Percentiles rank a stretch among this genome's conserved stretches.
These are phyloP conservation scores for Dioscorea alata DNA, from an alignment of 106 monocot species.

Conservation along the genomic window DNA sequence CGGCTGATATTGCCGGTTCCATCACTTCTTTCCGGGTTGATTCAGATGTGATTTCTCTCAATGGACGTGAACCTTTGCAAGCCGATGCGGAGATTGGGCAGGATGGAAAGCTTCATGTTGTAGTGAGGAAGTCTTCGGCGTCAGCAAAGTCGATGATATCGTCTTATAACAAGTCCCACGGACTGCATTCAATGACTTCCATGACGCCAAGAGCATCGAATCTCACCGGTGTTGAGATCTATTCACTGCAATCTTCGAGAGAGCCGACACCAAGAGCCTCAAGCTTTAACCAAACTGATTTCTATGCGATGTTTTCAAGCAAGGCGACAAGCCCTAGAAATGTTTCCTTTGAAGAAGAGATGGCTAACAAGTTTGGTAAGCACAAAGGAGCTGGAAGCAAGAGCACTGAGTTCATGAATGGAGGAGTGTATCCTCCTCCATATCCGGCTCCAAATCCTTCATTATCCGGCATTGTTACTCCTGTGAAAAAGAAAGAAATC, in stretches of 20 bases:
- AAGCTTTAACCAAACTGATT: conserved; percentile 42
- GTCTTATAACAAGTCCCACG: conserved; percentile 16
- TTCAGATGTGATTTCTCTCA: conserved; percentile 48
- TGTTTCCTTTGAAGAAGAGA: not conserved
- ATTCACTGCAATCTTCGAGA: conserved; percentile 39
- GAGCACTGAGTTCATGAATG: conserved; percentile 26
- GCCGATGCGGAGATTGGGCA: conserved; percentile 40
- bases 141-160: conserved; percentile 10
- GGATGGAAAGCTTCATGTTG: conserved; percentile 39
- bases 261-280: conserved; percentile 42
- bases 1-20: conserved; percentile 22
- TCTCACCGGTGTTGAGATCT: conserved; percentile 46
- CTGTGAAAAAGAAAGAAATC: not conserved
- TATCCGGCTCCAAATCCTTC: conserved; percentile 28
- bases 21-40: conserved; percentile 46
- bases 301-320: conserved; percentile 28
- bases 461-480: conserved; percentile 7
- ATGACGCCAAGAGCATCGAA: conserved; percentile 44
- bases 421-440: not conserved
- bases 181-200: conserved; percentile 1
- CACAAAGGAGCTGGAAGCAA: conserved; percentile 18
- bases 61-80: conserved; percentile 34
- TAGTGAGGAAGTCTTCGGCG: conserved; percentile 24
- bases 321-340: conserved; percentile 16
- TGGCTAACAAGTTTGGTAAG: conserved; percentile 10